These are phyloP conservation scores for Tuber borchii DNA, from an alignment of 495 filamentous ascomycete species.

Conservation along the genomic window DNA sequence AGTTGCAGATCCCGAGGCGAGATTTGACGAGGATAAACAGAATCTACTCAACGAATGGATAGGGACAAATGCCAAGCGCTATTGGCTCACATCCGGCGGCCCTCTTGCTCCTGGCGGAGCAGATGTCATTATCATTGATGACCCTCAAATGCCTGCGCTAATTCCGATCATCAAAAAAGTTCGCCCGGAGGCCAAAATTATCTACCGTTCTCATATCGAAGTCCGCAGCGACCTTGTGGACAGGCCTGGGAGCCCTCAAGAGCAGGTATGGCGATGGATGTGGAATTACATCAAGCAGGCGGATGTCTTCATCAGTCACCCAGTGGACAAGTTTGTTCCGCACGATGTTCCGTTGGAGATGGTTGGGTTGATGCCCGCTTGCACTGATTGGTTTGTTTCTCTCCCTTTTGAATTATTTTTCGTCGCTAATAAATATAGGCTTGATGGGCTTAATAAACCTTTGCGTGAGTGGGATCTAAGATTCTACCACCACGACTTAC, in stretches of 20 bases:
- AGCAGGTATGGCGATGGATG: constrained; percentile 69
- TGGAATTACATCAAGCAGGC: constrained; percentile 64
- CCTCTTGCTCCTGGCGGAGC: constrained; percentile 73
- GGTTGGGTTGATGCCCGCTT: constrained; percentile 73
- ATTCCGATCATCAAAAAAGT: constrained; percentile 68
- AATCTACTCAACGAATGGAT: constrained; percentile 61
- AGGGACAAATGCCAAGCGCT: constrained; percentile 65
- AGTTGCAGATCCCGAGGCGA: constrained; percentile 58
- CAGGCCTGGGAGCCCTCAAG: constrained; percentile 58
- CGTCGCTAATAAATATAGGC: constrained; percentile 45
- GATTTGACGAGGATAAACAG: constrained; percentile 57
- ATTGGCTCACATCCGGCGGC: constrained; percentile 65
- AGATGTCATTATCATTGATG: constrained; percentile 71
- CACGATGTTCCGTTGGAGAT: constrained; percentile 57
- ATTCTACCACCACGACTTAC: constrained; percentile 73
- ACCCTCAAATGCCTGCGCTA: constrained; percentile 80
- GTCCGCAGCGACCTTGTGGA: constrained; percentile 68
- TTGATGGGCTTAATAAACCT: constrained; percentile 79
- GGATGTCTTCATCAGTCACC: constrained; percentile 81
- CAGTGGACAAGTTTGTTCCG: constrained; percentile 72
- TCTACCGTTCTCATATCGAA: constrained; percentile 80
- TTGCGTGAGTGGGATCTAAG: constrained; percentile 66
- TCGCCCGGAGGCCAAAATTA: constrained; percentile 68
- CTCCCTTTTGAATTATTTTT: not conserved
- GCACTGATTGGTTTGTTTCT: constrained; percentile 64